Evolutionary conservation across 352 stramenopile genomes (phyloP).

Genomic region (Pythium myriotylum): DNA sequence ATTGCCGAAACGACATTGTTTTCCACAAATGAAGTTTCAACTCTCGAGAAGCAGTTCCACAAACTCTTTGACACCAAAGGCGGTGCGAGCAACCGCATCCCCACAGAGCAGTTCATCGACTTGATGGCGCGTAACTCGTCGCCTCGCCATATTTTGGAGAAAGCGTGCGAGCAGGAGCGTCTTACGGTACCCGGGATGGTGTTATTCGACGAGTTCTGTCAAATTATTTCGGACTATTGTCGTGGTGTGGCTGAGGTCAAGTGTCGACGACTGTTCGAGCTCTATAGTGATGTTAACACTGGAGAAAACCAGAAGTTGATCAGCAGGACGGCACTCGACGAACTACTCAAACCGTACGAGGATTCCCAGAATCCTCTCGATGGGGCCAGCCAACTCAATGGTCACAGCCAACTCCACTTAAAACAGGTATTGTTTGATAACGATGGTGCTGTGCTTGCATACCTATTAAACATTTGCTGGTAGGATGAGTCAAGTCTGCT

Average conservation of each 20-base stretch:
- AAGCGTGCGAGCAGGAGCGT: constrained; percentile 37
- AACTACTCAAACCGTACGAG: constrained; percentile 26
- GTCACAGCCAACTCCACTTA: constrained; percentile 4
- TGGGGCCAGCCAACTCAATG: constrained; percentile 12
- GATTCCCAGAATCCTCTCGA: constrained; percentile 21
- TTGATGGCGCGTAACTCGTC: constrained; percentile 54
- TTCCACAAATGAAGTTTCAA: constrained; percentile 68
- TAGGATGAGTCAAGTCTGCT: background rate
- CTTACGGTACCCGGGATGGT: constrained; percentile 52
- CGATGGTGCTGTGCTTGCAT: background rate
- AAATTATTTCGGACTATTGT: constrained; percentile 77
- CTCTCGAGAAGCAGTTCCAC: constrained; percentile 80
- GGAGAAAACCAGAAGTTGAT: constrained; percentile 22
- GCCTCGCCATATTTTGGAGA: constrained; percentile 42
- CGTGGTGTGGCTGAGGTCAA: constrained; percentile 46
- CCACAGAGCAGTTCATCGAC: constrained; percentile 58
- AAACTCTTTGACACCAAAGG: constrained; percentile 76
- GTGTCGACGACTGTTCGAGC: constrained; percentile 54
- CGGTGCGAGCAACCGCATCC: constrained; percentile 65
- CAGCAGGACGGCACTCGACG: constrained; percentile 42
- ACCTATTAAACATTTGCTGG: background rate
- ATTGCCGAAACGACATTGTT: constrained; percentile 78
- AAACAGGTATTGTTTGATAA: constrained; percentile 9
- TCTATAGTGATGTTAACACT: constrained; percentile 42
- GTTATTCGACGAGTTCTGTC: constrained; percentile 84